phyloP scores from a whole-genome alignment of 2,329 filamentous ascomycete species.

The Aotearoamyces nothofagi region DNA sequence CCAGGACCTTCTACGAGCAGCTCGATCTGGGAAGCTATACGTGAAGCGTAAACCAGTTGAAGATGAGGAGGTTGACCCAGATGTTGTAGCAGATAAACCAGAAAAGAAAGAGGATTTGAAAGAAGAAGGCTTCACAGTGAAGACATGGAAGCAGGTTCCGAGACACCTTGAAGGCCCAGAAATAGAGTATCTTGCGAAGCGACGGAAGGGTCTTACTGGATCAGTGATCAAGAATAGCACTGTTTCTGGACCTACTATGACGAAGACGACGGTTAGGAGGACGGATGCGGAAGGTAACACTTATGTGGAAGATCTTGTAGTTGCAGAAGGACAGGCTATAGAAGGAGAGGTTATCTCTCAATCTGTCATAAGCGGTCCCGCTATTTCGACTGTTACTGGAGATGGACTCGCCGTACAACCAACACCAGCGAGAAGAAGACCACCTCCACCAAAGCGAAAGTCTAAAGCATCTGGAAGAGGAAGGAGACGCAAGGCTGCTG shows the following conservation, averaged over 20 bases:
- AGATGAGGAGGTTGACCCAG: slow-evolving; percentile 40
- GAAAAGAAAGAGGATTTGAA: slow-evolving; percentile 41
- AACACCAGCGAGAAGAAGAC: slow-evolving; percentile 40
- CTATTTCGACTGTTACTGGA: slow-evolving; percentile 36
- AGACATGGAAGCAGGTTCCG: slow-evolving; percentile 45
- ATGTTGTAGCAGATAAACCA: slow-evolving; percentile 31
- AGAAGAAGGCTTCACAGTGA: slow-evolving; percentile 36
- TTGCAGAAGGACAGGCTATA: slow-evolving; percentile 63
- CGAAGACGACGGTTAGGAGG: slow-evolving; percentile 67
- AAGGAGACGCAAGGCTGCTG: slow-evolving; percentile 48
- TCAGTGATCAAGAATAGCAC: slow-evolving; percentile 31
- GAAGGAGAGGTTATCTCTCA: slow-evolving; percentile 67
- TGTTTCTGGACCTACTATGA: slow-evolving; percentile 40
- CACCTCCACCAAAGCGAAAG: slow-evolving; percentile 50
- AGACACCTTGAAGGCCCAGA: slow-evolving; percentile 38
- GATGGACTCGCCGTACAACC: slow-evolving; percentile 22
- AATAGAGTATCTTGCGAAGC: slow-evolving; percentile 42
- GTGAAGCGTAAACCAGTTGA: slow-evolving; percentile 52
- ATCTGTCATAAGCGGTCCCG: slow-evolving; percentile 43
- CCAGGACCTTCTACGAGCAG: slow-evolving; percentile 68
- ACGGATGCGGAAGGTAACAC: slow-evolving; percentile 67
- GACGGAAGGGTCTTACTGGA: slow-evolving; percentile 44
- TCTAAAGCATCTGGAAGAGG: slow-evolving; percentile 66
- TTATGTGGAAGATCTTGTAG: slow-evolving; percentile 69
- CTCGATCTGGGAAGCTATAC: slow-evolving; percentile 61